phyloP scores from a whole-genome alignment of 495 filamentous ascomycete genomes.

The Podospora sp. region DNA sequence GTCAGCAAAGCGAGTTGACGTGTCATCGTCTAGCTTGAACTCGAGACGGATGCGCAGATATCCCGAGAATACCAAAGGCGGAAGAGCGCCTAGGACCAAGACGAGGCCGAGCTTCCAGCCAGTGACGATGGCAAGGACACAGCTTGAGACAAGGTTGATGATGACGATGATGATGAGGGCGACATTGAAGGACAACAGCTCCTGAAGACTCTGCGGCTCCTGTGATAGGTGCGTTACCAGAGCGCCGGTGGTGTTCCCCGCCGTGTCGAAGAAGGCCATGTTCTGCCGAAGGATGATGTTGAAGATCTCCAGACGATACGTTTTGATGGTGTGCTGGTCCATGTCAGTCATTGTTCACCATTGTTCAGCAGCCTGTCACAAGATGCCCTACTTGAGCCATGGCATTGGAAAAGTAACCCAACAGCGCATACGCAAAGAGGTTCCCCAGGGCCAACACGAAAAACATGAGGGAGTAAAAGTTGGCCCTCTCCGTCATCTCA shows the following conservation, averaged over 20 bases:
- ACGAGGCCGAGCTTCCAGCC: slow-evolving; percentile 58
- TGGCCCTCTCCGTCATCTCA: slow-evolving; percentile 32
- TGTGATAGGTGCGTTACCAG: slow-evolving; percentile 57
- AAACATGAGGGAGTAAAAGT: slow-evolving; percentile 61
- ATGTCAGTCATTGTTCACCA: background rate
- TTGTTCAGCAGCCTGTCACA: too few species aligned
- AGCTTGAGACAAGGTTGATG: slow-evolving; percentile 48
- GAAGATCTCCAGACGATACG: slow-evolving; percentile 61
- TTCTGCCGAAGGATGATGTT: slow-evolving; percentile 54
- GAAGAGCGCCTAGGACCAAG: slow-evolving; percentile 48
- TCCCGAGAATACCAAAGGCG: slow-evolving; percentile 45
- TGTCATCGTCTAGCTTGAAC: slow-evolving; percentile 54
- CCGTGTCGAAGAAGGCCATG: slow-evolving; percentile 62
- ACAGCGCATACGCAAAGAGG: slow-evolving; percentile 41
- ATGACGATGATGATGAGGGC: slow-evolving; percentile 48
- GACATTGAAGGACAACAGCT: slow-evolving; percentile 58
- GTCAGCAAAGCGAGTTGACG: slow-evolving; percentile 55
- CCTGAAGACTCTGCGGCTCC: slow-evolving; percentile 61
- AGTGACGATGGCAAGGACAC: slow-evolving; percentile 50
- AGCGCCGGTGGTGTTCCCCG: slow-evolving; percentile 61
- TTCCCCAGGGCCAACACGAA: slow-evolving; percentile 53
- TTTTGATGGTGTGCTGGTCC: slow-evolving; percentile 37
- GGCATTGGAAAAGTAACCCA: slow-evolving; percentile 52
- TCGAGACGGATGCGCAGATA: slow-evolving; percentile 55
- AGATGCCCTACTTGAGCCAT: slow-evolving; percentile 28